A percentile compares a stretch with the other conserved stretches of the same genome.
phyloP scores from a whole-genome alignment of 208 protist species.

The Acanthamoeba royreba region DNA sequence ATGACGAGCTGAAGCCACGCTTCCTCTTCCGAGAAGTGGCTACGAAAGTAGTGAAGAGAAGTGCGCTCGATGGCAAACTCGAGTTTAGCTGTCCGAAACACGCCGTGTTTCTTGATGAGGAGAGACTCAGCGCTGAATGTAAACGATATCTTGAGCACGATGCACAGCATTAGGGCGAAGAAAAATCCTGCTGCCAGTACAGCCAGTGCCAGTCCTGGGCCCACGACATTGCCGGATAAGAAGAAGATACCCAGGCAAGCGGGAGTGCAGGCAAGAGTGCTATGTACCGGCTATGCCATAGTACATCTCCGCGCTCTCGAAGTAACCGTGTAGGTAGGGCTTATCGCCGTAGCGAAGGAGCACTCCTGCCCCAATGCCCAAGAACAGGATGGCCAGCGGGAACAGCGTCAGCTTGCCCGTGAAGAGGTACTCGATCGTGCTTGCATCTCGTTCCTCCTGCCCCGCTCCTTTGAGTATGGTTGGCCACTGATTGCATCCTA shows the following conservation, averaged over 20 bases:
- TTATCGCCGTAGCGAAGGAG: constrained; percentile 49
- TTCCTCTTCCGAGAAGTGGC: constrained; percentile 49
- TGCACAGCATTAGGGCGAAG: constrained; percentile 25
- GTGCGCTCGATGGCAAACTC: constrained; percentile 35
- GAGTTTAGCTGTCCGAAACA: constrained; percentile 24
- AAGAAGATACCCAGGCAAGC: background rate
- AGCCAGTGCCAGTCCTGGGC: background rate
- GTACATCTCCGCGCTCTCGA: constrained; percentile 40
- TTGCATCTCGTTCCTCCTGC: background rate
- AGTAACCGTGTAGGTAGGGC: constrained; percentile 35
- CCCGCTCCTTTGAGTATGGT: no score
- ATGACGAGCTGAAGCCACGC: constrained; percentile 53
- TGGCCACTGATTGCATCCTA: no score
- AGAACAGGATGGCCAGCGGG: constrained; percentile 38
- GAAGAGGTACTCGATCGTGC: constrained; percentile 47
- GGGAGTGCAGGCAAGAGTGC: background rate
- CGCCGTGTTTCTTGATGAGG: constrained; percentile 48
- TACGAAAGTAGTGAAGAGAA: constrained; percentile 53
- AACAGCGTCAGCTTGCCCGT: constrained; percentile 57
- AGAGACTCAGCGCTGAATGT: background rate
- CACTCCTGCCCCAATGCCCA: constrained; percentile 13
- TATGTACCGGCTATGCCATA: constrained; percentile 38
- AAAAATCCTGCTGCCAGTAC: constrained; percentile 43
- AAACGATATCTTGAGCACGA: constrained; percentile 53
- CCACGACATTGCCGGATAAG: background rate